Conservation (phyloP, 495 filamentous ascomycete genomes). For the Neurospora pannonica region DNA sequence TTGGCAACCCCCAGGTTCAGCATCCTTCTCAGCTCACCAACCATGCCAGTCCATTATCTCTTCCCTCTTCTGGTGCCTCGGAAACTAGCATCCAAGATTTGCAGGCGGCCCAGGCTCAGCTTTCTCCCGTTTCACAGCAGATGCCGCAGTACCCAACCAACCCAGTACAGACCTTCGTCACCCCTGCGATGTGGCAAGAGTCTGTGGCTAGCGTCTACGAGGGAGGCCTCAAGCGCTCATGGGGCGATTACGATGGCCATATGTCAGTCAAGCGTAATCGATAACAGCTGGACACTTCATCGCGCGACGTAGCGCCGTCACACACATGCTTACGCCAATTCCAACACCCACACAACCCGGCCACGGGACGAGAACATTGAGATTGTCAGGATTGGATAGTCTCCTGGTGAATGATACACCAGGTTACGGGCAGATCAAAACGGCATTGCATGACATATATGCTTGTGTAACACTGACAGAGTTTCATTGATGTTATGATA, state of each 20-base stretch:
- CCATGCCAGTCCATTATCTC: slow-evolving; percentile 32
- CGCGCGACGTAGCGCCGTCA: background rate
- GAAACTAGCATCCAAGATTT: slow-evolving; percentile 44
- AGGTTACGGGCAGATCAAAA: background rate
- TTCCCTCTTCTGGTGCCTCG: slow-evolving; percentile 36
- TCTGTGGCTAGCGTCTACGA: slow-evolving; percentile 86
- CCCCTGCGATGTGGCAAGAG: slow-evolving; percentile 93
- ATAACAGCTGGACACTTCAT: background rate
- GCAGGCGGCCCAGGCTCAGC: slow-evolving; percentile 36
- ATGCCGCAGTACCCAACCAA: slow-evolving; percentile 47
- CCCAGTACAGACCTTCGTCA: slow-evolving; percentile 59
- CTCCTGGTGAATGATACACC: background rate
- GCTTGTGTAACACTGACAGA: background rate
- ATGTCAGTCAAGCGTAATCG: slow-evolving; percentile 16
- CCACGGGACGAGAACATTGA: background rate
- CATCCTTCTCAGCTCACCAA: slow-evolving; percentile 26
- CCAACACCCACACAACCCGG: background rate
- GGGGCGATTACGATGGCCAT: slow-evolving; percentile 44
- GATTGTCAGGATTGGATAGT: background rate
- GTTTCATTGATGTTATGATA: background rate
- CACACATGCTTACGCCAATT: background rate
- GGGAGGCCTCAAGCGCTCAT: slow-evolving; percentile 64
- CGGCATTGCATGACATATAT: background rate
- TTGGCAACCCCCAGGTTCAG: slow-evolving; percentile 55
- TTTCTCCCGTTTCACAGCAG: slow-evolving; percentile 44